Conservation (phyloP, 345 rosid genomes). For the Gossypioides kirkii region DNA sequence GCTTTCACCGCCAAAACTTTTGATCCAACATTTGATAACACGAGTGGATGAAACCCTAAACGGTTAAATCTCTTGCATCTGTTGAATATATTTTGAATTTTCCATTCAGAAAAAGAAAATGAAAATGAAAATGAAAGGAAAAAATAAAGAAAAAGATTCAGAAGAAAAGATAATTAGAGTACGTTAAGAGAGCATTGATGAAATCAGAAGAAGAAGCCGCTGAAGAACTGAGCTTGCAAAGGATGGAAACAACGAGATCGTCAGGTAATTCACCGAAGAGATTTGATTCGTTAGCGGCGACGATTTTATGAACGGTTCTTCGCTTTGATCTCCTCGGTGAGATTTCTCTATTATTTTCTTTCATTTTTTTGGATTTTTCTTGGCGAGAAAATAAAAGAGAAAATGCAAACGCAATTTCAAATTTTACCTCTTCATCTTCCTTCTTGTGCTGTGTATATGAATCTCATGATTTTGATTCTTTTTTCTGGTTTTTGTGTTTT, state of each 20-base stretch:
- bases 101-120: too few species aligned
- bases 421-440: not conserved
- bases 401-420: not conserved
- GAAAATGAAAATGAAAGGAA: not conserved
- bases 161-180: conserved; percentile 3
- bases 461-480: not conserved
- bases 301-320: conserved; percentile 1
- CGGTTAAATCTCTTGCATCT: conserved; percentile 48
- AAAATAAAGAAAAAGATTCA: not conserved
- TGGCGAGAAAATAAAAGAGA: too few species aligned
- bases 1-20: conserved; percentile 40
- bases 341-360: not conserved
- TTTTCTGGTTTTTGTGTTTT: not conserved
- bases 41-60: conserved; percentile 36
- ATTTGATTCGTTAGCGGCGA: conserved; percentile 13
- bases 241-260: conserved; percentile 47
- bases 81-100: not conserved
- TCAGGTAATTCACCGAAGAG: conserved; percentile 46
- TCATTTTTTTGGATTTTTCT: too few species aligned
- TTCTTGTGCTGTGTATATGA: not conserved
- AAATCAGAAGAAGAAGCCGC: conserved; percentile 55
- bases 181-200: conserved; percentile 42
- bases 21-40: conserved; percentile 41
- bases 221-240: conserved; percentile 43
- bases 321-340: conserved; percentile 27